These are phyloP conservation scores for Rhodotorula paludigena DNA, from an alignment of 768 basidiomycete genomes.

Conservation along the genomic window DNA sequence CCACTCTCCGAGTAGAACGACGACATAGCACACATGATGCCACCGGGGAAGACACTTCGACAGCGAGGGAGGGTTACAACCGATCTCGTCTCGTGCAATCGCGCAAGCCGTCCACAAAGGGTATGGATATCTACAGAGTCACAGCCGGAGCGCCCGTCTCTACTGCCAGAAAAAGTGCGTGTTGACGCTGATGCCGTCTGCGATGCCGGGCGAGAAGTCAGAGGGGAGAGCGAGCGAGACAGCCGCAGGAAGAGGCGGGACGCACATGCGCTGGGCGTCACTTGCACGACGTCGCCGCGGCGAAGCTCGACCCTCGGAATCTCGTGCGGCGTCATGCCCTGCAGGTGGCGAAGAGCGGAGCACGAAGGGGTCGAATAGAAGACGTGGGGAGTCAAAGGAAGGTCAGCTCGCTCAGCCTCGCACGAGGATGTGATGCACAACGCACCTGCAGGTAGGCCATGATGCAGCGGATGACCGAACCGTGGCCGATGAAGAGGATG, in stretches of 20 bases:
- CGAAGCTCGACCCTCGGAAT: conserved; percentile 97
- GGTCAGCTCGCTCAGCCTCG: conserved; percentile 23
- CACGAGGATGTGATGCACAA: conserved; percentile 22
- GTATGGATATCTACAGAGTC: not conserved
- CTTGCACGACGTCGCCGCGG: conserved; percentile 88
- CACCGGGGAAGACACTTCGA: no score
- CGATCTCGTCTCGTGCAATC: no score
- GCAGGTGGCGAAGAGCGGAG: conserved; percentile 8
- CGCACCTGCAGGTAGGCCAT: conserved; percentile 48
- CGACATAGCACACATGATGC: no score
- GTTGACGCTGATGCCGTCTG: conserved; percentile 36
- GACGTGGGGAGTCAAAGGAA: conserved; percentile 26
- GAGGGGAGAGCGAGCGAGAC: not conserved
- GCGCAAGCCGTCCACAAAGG: no score
- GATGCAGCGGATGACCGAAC: conserved; percentile 85
- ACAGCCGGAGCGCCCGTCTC: not conserved
- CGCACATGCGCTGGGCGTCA: conserved; percentile 40
- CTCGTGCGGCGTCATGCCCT: conserved; percentile 84
- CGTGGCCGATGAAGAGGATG: conserved; percentile 76
- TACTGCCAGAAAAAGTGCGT: conserved; percentile 38
- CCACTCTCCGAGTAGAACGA: no score
- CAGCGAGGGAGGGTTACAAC: no score
- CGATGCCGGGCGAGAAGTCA: not conserved
- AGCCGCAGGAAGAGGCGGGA: not conserved
- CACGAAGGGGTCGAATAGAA: not conserved